Percentiles rank a stretch among this genome's conserved stretches.
phyloP scores from a whole-genome alignment of 2,329 filamentous ascomycete genomes.

The Pseudonectria foliicola region DNA sequence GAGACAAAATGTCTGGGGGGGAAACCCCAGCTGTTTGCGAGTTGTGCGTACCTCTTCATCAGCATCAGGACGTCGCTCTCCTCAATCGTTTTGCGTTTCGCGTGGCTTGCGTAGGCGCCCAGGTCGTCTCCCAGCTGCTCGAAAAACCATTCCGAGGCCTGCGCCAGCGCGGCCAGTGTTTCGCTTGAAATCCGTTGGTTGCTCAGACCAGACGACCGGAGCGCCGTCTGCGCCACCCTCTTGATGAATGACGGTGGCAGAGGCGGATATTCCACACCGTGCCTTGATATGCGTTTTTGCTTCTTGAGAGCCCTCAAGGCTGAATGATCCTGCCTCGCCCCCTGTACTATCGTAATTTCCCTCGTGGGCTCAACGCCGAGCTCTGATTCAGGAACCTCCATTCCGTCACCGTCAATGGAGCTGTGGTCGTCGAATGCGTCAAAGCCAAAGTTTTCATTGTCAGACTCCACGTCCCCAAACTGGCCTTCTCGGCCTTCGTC shows the following conservation, averaged over 20 bases:
- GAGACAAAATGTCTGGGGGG: conserved; percentile 12
- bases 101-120: conserved; percentile 72
- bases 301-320: conserved; percentile 22
- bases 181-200: conserved; percentile 68
- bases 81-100: conserved; percentile 76
- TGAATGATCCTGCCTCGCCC: neutral
- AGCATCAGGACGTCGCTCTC: conserved; percentile 75
- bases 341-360: neutral
- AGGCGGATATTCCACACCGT: conserved; percentile 70
- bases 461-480: neutral
- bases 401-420: conserved; percentile 15
- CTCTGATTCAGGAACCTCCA: conserved; percentile 1
- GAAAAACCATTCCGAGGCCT: conserved; percentile 87
- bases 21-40: conserved; percentile 14
- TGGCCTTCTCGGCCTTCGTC: conserved; percentile 8
- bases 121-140: conserved; percentile 79
- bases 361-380: neutral
- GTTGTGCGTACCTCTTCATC: conserved; percentile 65
- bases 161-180: conserved; percentile 65
- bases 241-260: conserved; percentile 70
- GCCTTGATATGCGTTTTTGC: conserved; percentile 50
- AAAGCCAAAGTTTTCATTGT: neutral
- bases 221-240: conserved; percentile 62
- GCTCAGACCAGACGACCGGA: conserved; percentile 56
- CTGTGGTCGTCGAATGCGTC: conserved; percentile 18